Base-by-base conservation (phyloP, 345 rosid species). In the Ailanthus altissimus region DNA sequence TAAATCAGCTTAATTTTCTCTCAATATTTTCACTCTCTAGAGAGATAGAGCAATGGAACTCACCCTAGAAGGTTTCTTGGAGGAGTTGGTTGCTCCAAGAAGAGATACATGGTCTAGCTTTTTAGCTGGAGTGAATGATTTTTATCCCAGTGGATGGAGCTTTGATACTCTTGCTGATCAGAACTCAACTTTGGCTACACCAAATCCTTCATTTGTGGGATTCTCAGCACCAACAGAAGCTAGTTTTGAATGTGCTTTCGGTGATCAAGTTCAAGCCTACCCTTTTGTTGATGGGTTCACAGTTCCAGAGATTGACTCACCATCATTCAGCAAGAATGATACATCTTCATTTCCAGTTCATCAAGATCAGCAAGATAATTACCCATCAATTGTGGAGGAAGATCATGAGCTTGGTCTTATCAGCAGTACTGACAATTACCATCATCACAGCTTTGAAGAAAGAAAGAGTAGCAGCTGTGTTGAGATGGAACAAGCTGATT, bases 11-110 rank as follows among this genome's bases (percentile, higher is more conserved):
- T 32, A 32, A 32, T 32, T 32, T 72, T 51, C 58, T 77, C 78
- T 80, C 60, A 64, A 61, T 5, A 63, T 78, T 73, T 66, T 75
- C 50, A 47, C 28, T 20, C 38, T 12, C 28, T 20, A 64, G 15
- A 57, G 21, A 42, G 65, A 42, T 16, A 69, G 77, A 67, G 72
- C 53, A 68, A 87, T 91, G 98, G 98, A 94, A 88, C 90, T 92
- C 13, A 78, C 84, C 28, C 90, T 89, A 21, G 84, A 80, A 85
- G 92, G 88, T 75, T 84, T 90, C 88, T 83, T 86, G 69, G 98
- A 92, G 85, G 98, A 92, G 81, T 75, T 89, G 59, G 85, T 89
- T 71, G 85, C 81, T 84, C 89, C 92, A 74, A 84, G 89, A 79
- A 88, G 87, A 77, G 90, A 87, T 47, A 78, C 68, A 77, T 78